These are phyloP conservation scores for Nicotiana tabacum DNA, from an alignment of 257 asterid species.

Conservation along the genomic window DNA sequence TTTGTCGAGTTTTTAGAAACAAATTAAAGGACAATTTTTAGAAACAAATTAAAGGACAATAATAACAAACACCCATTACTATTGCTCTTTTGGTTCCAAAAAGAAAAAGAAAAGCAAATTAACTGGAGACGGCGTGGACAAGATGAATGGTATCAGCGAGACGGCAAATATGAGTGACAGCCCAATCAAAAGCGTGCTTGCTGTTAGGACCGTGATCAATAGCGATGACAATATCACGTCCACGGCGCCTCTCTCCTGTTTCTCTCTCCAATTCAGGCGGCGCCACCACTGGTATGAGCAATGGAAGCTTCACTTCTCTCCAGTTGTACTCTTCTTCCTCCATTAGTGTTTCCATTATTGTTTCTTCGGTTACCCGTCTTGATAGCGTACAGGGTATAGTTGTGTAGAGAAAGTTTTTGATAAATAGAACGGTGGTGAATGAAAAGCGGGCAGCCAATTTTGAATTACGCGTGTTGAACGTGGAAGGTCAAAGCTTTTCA, in stretches of 20 bases:
- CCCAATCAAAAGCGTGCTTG: conserved; percentile 97
- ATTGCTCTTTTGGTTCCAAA: too few relatives aligned
- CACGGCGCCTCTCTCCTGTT: conserved; percentile 80
- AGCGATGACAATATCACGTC: conserved; percentile 74
- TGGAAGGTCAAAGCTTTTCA: too few relatives aligned
- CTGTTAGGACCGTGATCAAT: conserved; percentile 94
- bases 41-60: too few relatives aligned
- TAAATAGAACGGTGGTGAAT: too few relatives aligned
- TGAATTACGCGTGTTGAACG: too few relatives aligned
- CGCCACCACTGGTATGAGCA: conserved; percentile 52
- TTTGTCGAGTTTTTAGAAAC: not conserved
- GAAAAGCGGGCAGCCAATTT: too few relatives aligned
- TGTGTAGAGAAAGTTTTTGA: too few relatives aligned
- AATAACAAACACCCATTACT: too few relatives aligned
- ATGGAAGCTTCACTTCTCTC: conserved; percentile 65
- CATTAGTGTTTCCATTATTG: conserved; percentile 52
- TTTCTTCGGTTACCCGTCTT: not conserved
- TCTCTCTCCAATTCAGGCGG: conserved; percentile 74
- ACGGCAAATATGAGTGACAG: conserved; percentile 79
- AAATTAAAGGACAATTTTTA: not conserved
- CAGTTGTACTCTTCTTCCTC: conserved; percentile 87
- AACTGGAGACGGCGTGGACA: conserved; percentile 75
- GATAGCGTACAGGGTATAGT: too few relatives aligned
- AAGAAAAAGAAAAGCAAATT: not conserved
- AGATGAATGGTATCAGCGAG: conserved; percentile 86